Evolutionary conservation across 352 stramenopile species (phyloP), one percentile per base, ranked within the genome.

Genomic region (Pilasporangium apinafurcum): DNA sequence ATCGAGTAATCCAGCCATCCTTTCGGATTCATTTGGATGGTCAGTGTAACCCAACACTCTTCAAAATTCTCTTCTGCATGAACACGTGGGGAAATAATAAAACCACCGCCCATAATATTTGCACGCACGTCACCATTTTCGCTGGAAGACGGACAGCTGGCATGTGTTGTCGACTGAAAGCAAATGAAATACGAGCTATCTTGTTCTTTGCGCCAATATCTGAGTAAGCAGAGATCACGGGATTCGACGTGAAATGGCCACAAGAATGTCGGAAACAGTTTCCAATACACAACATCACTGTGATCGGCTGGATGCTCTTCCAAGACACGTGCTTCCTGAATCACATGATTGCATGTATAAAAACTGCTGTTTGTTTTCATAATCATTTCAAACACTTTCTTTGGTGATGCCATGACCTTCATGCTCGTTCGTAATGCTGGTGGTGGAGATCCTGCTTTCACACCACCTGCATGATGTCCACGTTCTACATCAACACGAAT

Each of bases 181-280:
- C 78, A 91, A 41, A 93, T 75, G 48, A 91, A 86, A 35, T 90
- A 93, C 3, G 78, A 86, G 20, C 68, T 62, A 49, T 91, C 78
- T 5, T 80, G 67, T 34, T 91, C 76, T 53, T 86, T 89, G 10
- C 74, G 76, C 81, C 81, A 93, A 45, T 93, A 89, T 20, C 81
- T 75, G 3, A 91, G 53, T 34, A 93, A 50, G 25, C 76, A 89
- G 22, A 89, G 47, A 16, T 93, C 78, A 8, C 81, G 78, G n/a
- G 70, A 53, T 31, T 70, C 73, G 4, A 83, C 76, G 16, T 65
- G 53, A 17, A 89, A 59, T 16, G 81, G 81, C 81, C 81, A 92
- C 10, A 92, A 29, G 48, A 65, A 81, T n/a, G 73, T 76, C 4
- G 68, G 65, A 5, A 63, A 67, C 4, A 92, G 58, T 24, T 83